phyloP scores from a whole-genome alignment of 2,329 filamentous ascomycete species.

The Colletotrichum camelliae region DNA sequence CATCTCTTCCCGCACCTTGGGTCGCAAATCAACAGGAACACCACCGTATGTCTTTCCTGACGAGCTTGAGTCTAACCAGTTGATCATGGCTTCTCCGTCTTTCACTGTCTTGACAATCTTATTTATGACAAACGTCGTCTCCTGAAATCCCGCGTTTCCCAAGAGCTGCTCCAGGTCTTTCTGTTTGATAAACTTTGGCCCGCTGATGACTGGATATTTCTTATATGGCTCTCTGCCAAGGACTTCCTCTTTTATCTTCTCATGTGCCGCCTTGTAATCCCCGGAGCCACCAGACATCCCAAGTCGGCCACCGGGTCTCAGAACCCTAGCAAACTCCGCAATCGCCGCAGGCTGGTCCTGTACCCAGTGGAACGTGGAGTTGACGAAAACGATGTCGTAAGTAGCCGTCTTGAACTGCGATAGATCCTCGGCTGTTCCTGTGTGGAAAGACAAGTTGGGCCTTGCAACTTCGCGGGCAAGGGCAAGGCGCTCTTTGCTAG shows the following conservation, averaged over 20 bases:
- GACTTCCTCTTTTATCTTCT: not conserved
- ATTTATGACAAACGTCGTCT: not conserved
- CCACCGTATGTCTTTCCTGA: not conserved
- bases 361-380: conserved; percentile 13
- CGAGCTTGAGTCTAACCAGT: conserved; percentile 9
- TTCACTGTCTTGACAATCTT: not conserved
- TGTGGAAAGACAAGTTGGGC: not conserved
- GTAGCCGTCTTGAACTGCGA: conserved; percentile 33
- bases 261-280: not conserved
- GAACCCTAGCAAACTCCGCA: conserved; percentile 8
- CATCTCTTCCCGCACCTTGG: not conserved
- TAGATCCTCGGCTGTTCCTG: conserved; percentile 41
- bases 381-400: conserved; percentile 36
- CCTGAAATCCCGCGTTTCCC: not conserved
- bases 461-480: not conserved
- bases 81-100: not conserved
- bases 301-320: not conserved
- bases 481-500: not conserved
- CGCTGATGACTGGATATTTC: not conserved
- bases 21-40: not conserved
- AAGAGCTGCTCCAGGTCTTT: not conserved
- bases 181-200: not conserved
- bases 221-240: not conserved
- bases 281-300: conserved; percentile 7
- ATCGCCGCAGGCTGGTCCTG: not conserved